Percentiles rank a stretch among this genome's conserved stretches.
These are phyloP conservation scores for Sedum album DNA, from an alignment of 164 flowering plant genomes.

Conservation along the genomic window DNA sequence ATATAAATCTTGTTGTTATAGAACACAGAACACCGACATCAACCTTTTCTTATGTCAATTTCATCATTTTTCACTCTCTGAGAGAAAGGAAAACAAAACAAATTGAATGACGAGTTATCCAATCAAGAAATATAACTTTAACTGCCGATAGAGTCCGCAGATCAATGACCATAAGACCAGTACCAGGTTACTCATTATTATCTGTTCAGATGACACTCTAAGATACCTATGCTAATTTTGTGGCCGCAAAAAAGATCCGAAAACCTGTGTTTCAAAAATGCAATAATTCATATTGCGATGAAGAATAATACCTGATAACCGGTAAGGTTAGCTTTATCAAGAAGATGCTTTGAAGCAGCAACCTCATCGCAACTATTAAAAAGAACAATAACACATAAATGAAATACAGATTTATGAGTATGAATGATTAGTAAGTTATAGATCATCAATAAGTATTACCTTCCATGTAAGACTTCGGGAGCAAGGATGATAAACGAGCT, in stretches of 20 bases:
- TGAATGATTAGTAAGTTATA: neutral
- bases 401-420: neutral
- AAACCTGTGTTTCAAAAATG: neutral
- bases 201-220: too few relatives aligned
- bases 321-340: constrained; percentile 29
- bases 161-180: neutral
- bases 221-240: too few relatives aligned
- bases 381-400: neutral
- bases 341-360: constrained; percentile 30
- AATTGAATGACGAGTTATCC: too few relatives aligned
- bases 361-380: constrained; percentile 26
- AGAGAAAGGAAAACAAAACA: too few relatives aligned
- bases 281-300: neutral
- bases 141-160: neutral
- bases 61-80: too few relatives aligned
- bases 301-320: constrained; percentile 34
- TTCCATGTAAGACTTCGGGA: constrained; percentile 26
- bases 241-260: neutral
- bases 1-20: too few relatives aligned
- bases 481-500: constrained; percentile 35
- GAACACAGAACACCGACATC: too few relatives aligned
- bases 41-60: too few relatives aligned
- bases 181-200: too few relatives aligned
- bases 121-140: too few relatives aligned
- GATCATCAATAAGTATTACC: constrained; percentile 18